These are phyloP conservation scores for Dictyostelium discoideum DNA, from an alignment of 78 protist species.

Conservation along the genomic window DNA sequence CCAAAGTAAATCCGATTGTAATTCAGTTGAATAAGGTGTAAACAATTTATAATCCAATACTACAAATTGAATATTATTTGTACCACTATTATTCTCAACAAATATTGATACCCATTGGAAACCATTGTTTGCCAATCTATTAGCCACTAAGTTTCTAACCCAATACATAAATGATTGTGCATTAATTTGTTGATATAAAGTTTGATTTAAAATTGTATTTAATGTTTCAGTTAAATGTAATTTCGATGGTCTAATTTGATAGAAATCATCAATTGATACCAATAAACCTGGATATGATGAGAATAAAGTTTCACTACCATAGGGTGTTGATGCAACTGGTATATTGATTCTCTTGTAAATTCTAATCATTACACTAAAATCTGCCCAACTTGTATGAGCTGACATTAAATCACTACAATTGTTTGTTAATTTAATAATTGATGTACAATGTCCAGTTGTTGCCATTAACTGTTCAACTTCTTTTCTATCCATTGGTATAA, in stretches of 20 bases:
- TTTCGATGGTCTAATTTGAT: constrained; percentile 51
- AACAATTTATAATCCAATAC: constrained; percentile 46
- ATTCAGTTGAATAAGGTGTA: not conserved
- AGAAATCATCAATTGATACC: constrained; percentile 54
- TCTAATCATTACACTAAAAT: constrained; percentile 33
- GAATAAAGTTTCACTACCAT: constrained; percentile 61
- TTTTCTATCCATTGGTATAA: constrained; percentile 13
- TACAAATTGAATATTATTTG: constrained; percentile 53
- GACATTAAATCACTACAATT: constrained; percentile 8
- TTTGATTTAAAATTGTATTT: constrained; percentile 44
- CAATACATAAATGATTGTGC: constrained; percentile 37
- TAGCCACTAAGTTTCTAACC: constrained; percentile 48
- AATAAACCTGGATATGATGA: constrained; percentile 50
- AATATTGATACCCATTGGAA: constrained; percentile 23
- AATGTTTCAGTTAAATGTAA: constrained; percentile 44
- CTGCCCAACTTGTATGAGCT: constrained; percentile 50
- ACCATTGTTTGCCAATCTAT: constrained; percentile 32
- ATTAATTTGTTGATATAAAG: constrained; percentile 14
- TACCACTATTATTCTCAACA: constrained; percentile 29
- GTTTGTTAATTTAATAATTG: constrained; percentile 14
- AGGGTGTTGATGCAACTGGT: constrained; percentile 57
- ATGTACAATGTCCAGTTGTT: constrained; percentile 52
- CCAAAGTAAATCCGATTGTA: constrained; percentile 27
- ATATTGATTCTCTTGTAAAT: constrained; percentile 31
- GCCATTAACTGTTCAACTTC: constrained; percentile 43